These are phyloP conservation scores for Botrytis paeoniae DNA, from an alignment of 2,329 filamentous ascomycete species.

Conservation along the genomic window DNA sequence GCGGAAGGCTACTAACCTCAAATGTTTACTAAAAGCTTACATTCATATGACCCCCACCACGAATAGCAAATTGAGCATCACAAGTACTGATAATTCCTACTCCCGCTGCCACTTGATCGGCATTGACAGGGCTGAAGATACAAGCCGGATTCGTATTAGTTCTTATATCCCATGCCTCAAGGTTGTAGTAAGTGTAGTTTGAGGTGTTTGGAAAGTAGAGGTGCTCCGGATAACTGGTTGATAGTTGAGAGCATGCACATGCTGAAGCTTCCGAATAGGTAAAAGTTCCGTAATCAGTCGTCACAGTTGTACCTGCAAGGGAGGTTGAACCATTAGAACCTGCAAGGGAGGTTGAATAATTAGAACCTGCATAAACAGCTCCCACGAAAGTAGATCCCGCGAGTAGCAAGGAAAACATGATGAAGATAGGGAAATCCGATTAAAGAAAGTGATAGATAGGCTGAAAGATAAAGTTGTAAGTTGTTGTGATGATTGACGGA, in stretches of 20 bases:
- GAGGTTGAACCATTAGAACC: not conserved
- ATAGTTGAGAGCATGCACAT: conserved; percentile 14
- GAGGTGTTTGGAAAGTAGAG: not conserved
- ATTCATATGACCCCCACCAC: conserved; percentile 30
- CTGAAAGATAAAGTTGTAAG: not conserved
- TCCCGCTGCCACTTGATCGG: conserved; percentile 24
- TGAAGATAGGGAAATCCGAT: not conserved
- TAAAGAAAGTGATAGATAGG: not conserved
- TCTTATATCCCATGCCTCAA: conserved; percentile 13
- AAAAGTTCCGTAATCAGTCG: not conserved
- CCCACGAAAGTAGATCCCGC: not conserved
- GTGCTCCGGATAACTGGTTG: not conserved
- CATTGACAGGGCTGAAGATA: conserved; percentile 7
- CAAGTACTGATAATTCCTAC: conserved; percentile 23
- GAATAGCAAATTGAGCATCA: conserved; percentile 31
- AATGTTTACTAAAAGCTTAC: not conserved
- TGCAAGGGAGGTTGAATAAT: not conserved
- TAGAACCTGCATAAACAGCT: not conserved
- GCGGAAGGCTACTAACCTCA: not conserved
- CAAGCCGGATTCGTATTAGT: conserved; percentile 8
- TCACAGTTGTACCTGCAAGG: not conserved
- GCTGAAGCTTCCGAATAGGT: not conserved
- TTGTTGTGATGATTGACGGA: not conserved
- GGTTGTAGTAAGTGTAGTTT: conserved; percentile 1
- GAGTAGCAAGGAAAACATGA: not conserved